Evolutionary conservation across 2,329 filamentous ascomycete genomes (phyloP), one percentile per base, ranked within the genome.

Genomic region (Talaromyces albobiverticillius): DNA sequence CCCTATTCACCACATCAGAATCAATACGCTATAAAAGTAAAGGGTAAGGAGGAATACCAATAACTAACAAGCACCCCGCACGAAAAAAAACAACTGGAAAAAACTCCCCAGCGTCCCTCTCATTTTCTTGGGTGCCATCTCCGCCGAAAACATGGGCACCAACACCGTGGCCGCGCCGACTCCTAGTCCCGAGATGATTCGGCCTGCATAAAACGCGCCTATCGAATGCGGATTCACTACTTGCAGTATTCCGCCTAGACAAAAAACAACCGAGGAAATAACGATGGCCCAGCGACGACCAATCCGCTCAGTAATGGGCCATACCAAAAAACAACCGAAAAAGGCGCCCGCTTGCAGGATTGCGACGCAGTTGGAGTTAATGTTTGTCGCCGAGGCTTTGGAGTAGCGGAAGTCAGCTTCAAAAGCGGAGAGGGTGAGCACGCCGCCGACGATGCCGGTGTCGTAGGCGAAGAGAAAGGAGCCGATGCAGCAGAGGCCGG

Each of bases 121-220:
- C 49, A 82, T 76, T 20, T 79, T 77, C 7, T 79, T 79, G 8
- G 80, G 80, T 1, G 80, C 67, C n/a, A 81, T 67, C 56, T 82
- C 80, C 2, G 76, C 77, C 22, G 81, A 80, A 67, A 82, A 83
- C 51, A 83, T 82, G 8, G 80, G 81, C 16, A 77, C 78, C 53
- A 83, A 73, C 66, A 79, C 82, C 8, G 76, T 79, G 16, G 75
- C 75, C 9, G 74, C 77, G 52, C 80, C 80, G 4, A 81, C 78
- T 49, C 78, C 79, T 25, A 84, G 62, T 26, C 81, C 81, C 52
- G 73, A 69, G 10, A 79, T 68, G 5, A 79, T 70, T 8, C 78
- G 67, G 2, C 71, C 77, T 11, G 74, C 70, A 57, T 79, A 79
- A 61, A 76, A 78, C 8, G 32, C 31, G 5, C 51, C 51, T 5